Base-by-base conservation (phyloP, 2,329 filamentous ascomycete species). In the Cytospora mali region DNA sequence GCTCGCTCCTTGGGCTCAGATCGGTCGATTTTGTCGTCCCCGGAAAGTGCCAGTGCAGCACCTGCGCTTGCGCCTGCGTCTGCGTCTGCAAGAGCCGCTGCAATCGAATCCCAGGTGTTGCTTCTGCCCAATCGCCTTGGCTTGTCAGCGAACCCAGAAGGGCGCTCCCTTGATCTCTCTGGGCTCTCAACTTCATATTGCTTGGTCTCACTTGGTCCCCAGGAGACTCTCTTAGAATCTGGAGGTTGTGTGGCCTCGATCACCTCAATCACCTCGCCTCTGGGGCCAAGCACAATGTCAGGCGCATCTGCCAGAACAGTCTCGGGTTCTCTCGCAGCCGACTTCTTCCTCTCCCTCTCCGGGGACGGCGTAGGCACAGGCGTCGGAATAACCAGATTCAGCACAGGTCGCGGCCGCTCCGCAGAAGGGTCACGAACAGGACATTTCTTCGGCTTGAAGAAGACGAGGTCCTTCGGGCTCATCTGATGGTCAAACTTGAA, bases 141-240 rank as follows among this genome's bases (percentile, higher is more conserved):
- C 66, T 66, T 49, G 67, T 71, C 39, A 75, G 75, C 11, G 66
- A 64, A 53, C 67, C 71, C 28, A 75, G 75, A 14, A 63, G 64
- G 53, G 73, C 71, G 57, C 69, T 74, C 65, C 70, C 75, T n/a
- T 69, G 69, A 55, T 62, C 73, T 74, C 51, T 84, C 83, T 7
- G 86, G 83, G 57, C 82, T 88, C 63, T 85, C 84, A 13, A 84
- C 79, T 55, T 88, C 84, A 65, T 86, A 89, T 64, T 85, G 83
- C 71, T 88, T 85, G 4, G 83, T 88, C 69, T 87, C 80, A 66
- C 88, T 87, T 64, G 87, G 78, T 13, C 85, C 87, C 87, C 86
- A 89, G 14, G 81, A 86, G 5, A 89, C 87, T 49, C 76, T 81
- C 68, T 88, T 88, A 25, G 55, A 55, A 7, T 83, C 33, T 6